Percentiles rank a stretch among this genome's conserved stretches.
phyloP scores from a whole-genome alignment of 2,329 filamentous ascomycete species.

The Aspergillus texensis region DNA sequence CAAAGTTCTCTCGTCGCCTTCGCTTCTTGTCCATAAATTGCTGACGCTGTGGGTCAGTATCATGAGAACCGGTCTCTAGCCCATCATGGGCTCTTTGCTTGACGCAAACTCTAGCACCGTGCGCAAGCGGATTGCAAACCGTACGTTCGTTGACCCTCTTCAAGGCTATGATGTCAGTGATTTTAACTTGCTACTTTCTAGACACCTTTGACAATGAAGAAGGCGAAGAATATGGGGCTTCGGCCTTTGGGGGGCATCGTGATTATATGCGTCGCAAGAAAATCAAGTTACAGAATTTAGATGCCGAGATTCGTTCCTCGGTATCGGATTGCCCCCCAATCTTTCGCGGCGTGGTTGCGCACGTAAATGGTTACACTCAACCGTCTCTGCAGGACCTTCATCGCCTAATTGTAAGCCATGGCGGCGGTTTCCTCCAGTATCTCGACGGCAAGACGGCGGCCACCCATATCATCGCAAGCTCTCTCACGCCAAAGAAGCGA shows the following conservation, averaged over 20 bases:
- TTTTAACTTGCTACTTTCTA: conserved; percentile 27
- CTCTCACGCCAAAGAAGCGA: conserved; percentile 87
- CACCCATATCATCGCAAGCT: conserved; percentile 93
- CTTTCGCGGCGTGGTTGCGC: conserved; percentile 86
- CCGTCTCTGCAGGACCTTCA: conserved; percentile 89
- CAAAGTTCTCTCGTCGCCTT: neutral
- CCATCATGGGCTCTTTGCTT: conserved; percentile 63
- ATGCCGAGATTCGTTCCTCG: conserved; percentile 74
- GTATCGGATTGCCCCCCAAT: conserved; percentile 74
- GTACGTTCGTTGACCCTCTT: conserved; percentile 33
- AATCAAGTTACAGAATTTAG: conserved; percentile 93
- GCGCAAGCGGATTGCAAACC: conserved; percentile 65
- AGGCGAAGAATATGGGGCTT: conserved; percentile 88
- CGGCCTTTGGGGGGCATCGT: conserved; percentile 82
- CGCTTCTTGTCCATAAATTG: neutral
- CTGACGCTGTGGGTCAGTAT: conserved; percentile 8
- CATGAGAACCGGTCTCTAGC: conserved; percentile 24
- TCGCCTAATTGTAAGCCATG: conserved; percentile 83
- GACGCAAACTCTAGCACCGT: conserved; percentile 62
- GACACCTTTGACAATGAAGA: conserved; percentile 77
- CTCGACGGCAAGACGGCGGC: conserved; percentile 91
- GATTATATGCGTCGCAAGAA: conserved; percentile 97
- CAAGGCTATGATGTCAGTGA: neutral
- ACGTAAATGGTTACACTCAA: conserved; percentile 95
- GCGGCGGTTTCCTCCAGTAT: conserved; percentile 94